Evolutionary conservation across 1,284 basidiomycete species (phyloP), one percentile per base, ranked within the genome.

Genomic region (Malassezia vespertilionis): DNA sequence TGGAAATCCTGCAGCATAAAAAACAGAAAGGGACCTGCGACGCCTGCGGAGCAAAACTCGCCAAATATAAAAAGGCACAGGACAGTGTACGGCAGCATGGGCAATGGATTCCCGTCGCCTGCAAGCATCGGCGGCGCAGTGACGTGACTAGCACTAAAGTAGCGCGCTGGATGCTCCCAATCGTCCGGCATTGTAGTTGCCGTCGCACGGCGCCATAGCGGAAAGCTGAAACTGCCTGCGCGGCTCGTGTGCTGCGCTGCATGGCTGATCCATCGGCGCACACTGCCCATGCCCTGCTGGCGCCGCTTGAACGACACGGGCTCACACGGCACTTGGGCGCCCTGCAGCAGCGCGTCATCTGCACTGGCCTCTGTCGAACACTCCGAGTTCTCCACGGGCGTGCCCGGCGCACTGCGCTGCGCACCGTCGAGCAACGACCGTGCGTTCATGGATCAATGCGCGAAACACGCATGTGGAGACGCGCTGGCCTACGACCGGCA

Each of bases 41-140:
- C 67, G 40, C 86, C 87, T 6, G 85, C 86, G 78, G 83, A 87
- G 60, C 84, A 84, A 32, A 68, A 70, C 50, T 70, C 67, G 38
- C 65, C 65, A 54, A 70, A 70, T 44, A 65, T 60, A 22, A 66
- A 51, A 23, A 68, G 42, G 37, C 65, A 69, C 2, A 70, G 55
- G 7, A 70, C 67, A 34, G 64, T 51, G 44, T 69, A 68, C 9
- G 67, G 67, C 11, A 69, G 44, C 3, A 56, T 48, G 8, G 67
- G 67, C 26, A 70, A 61, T 12, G 67, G 67, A 1, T 52, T 66
- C 9, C 56, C 56, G 33, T 47, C 53, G 2, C 58, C 34, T 14
- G 41, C 12, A 17, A 57, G 30, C 31, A 60, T 33, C 5, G 39
- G 33, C 10, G 59, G 57, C n/a, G 58, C 45, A 21, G 42, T 38